Base-by-base conservation (phyloP, 495 filamentous ascomycete species). In the Daldinia loculata region DNA sequence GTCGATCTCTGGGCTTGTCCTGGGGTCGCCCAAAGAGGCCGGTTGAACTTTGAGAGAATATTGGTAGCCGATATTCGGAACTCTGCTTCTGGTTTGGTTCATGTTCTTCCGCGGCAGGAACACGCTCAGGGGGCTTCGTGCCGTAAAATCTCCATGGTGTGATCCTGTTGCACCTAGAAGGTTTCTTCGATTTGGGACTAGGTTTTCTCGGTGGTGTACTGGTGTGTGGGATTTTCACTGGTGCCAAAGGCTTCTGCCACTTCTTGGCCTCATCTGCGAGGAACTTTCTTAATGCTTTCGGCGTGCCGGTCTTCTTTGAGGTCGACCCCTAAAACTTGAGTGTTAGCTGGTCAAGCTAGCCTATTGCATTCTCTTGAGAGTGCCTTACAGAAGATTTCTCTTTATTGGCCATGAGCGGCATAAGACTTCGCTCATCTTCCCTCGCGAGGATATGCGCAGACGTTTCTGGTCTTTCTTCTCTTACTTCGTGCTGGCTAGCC, bases 111-210 rank as follows among this genome's bases (percentile, higher is more conserved):
- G 8, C 36, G 26, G n/a, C 50, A 19, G 5, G 11, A 38, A 48
- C 27, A 11, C 11, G 36, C 56, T 19, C 57, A 15, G 29, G 60
- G 50, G 32, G 17, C 11, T 26, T 8, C 1, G 15, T 38, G 2
- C 62, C 62, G 15, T 71, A 71, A 22, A 71, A 71, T 12, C 36
- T 66, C 26, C 29, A 50, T 1, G 68, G 62, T 5, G 68, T 62
- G 11, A 71, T 71, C 19, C 56, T 70, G 29, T 27, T 56, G 15
- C 22, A 50, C 17, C 11, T 51, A 6, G n/a, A 38, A 50, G 22
- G 36, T 41, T 8, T 65, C 22, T 17, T 39, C 14, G 24, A 11
- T 2, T 43, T 26, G 1, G 66, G 48, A 17, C 29, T 65, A 6
- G 17, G 43, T 45, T 29, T 56, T 24, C 56, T 51, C 9, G 38